These are phyloP conservation scores for Cercospora zeae-maydis DNA, from an alignment of 2,329 filamentous ascomycete genomes.

Conservation along the genomic window DNA sequence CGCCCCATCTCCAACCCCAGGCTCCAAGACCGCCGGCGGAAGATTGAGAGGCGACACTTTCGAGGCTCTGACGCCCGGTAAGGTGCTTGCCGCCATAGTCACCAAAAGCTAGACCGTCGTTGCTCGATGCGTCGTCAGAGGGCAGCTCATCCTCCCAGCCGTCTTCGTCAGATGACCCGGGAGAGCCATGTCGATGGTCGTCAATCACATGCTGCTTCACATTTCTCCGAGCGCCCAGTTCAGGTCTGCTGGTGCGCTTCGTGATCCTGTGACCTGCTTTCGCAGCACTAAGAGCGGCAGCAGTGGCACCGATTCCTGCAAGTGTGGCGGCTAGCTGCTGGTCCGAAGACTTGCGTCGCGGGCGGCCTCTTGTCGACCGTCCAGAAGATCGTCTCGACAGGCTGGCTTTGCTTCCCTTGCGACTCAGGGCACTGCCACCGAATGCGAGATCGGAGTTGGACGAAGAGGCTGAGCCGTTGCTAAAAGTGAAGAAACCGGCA, in stretches of 20 bases:
- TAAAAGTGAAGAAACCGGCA: conserved; percentile 49
- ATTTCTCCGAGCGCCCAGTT: conserved; percentile 27
- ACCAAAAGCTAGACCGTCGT: conserved; percentile 61
- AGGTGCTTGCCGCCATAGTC: conserved; percentile 39
- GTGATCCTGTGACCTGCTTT: conserved; percentile 34
- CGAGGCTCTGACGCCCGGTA: conserved; percentile 45
- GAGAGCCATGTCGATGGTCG: conserved; percentile 22
- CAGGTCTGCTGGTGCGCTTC: conserved; percentile 28
- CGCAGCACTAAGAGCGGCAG: conserved; percentile 47
- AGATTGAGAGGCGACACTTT: conserved; percentile 52
- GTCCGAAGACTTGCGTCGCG: conserved; percentile 40
- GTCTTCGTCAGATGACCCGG: conserved; percentile 47
- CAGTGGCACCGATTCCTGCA: conserved; percentile 47
- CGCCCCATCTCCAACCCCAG: conserved; percentile 61
- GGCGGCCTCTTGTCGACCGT: conserved; percentile 19
- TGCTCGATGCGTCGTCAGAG: conserved; percentile 54
- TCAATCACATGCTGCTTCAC: conserved; percentile 14
- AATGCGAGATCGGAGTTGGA: conserved; percentile 48
- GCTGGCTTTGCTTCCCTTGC: conserved; percentile 16
- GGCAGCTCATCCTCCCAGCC: conserved; percentile 55
- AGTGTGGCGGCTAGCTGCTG: conserved; percentile 48
- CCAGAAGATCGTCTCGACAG: conserved; percentile 26
- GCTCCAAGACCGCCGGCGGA: conserved; percentile 47
- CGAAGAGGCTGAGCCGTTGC: conserved; percentile 46
- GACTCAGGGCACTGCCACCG: conserved; percentile 36